These are phyloP conservation scores for Neurospora sp. DNA, from an alignment of 495 filamentous ascomycete species.

Conservation along the genomic window DNA sequence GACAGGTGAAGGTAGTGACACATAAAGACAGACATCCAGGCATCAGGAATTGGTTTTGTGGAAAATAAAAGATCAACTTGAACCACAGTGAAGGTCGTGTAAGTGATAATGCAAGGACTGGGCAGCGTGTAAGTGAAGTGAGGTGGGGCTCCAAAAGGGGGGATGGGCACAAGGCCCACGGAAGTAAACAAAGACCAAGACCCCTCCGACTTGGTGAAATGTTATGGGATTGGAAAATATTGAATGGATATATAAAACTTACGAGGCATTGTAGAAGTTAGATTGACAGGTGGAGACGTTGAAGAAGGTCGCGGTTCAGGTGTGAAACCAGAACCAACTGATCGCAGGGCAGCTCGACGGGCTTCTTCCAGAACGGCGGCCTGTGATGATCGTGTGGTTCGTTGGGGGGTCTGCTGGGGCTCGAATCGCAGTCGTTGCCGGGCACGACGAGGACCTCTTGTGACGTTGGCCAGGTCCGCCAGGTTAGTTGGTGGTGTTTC, in stretches of 20 bases:
- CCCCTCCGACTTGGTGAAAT: neutral
- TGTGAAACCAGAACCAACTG: neutral
- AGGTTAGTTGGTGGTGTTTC: neutral
- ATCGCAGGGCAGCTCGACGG: neutral
- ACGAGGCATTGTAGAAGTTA: neutral
- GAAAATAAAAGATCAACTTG: neutral
- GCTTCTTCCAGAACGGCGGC: neutral
- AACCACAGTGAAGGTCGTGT: neutral
- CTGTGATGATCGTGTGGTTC: neutral
- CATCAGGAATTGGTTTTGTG: neutral
- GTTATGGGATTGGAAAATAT: neutral
- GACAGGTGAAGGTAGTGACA: neutral
- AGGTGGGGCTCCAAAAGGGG: neutral
- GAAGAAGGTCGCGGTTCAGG: neutral
- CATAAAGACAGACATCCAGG: neutral
- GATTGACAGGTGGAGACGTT: neutral
- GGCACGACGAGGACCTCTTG: conserved; percentile 9
- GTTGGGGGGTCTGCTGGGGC: neutral
- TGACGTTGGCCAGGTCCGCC: conserved; percentile 1
- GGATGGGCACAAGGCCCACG: neutral
- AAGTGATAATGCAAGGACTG: neutral
- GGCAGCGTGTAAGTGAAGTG: neutral
- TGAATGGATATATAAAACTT: neutral
- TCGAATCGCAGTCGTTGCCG: conserved; percentile 1
- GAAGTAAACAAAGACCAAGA: neutral